A percentile compares a stretch with the other conserved stretches of the same genome.
phyloP scores from a whole-genome alignment of 1,139 yeast genomes.

The Eremothecium sinecaudum region DNA sequence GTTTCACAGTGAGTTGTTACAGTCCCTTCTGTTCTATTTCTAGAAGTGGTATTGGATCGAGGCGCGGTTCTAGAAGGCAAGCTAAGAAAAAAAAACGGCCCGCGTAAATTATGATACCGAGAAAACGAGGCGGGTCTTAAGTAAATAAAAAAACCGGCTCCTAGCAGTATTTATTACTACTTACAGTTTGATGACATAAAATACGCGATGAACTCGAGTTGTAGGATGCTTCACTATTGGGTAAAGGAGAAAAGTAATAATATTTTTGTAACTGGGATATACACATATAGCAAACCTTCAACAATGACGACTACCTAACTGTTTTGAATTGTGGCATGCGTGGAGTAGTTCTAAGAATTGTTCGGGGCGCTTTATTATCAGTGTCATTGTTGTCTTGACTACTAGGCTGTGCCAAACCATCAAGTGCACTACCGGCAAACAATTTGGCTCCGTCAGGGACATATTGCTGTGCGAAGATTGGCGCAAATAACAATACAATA shows the following conservation, averaged over 20 bases:
- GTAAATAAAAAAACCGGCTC: not conserved
- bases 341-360: conserved; percentile 24
- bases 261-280: too few relatives aligned
- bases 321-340: conserved; percentile 24
- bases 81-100: too few relatives aligned
- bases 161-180: not conserved
- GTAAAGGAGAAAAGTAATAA: not conserved
- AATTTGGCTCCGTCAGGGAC: conserved; percentile 19
- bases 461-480: conserved; percentile 32
- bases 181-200: not conserved
- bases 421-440: conserved; percentile 17
- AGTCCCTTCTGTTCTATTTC: not conserved
- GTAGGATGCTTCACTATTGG: not conserved
- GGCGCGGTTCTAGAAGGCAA: too few relatives aligned
- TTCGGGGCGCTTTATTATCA: conserved; percentile 35
- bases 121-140: not conserved
- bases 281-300: conserved; percentile 1
- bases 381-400: conserved; percentile 54
- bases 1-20: not conserved
- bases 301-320: conserved; percentile 10
- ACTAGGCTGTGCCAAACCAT: conserved; percentile 47
- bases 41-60: too few relatives aligned
- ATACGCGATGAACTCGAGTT: not conserved
- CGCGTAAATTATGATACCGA: too few relatives aligned
- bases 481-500: conserved; percentile 35